phyloP scores from a whole-genome alignment of 2,329 filamentous ascomycete genomes.

The Chaetomium sp. region DNA sequence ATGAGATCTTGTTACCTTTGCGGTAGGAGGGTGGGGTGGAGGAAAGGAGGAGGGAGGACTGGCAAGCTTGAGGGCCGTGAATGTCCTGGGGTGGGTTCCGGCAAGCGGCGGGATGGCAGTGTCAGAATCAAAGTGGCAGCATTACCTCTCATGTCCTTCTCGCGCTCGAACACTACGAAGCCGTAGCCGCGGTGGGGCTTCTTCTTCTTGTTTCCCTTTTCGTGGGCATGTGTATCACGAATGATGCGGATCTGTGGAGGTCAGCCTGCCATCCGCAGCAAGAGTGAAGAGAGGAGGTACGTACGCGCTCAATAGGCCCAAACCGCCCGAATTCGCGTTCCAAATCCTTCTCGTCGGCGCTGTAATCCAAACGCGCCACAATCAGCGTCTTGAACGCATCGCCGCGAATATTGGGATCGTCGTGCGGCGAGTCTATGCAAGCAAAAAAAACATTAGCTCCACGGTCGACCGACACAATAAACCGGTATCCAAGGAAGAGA shows the following conservation, averaged over 20 bases:
- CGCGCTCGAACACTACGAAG: slow-evolving; percentile 94
- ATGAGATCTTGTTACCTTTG: slow-evolving; percentile 41
- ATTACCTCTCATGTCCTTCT: slow-evolving; percentile 99
- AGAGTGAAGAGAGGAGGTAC: slow-evolving; percentile 36
- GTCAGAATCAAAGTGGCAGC: slow-evolving; percentile 46
- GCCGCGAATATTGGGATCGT: slow-evolving; percentile 86
- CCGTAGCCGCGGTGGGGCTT: slow-evolving; percentile 88
- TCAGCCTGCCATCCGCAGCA: slow-evolving; percentile 13
- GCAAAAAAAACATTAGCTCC: background rate
- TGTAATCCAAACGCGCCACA: slow-evolving; percentile 86
- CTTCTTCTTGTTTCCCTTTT: slow-evolving; percentile 74
- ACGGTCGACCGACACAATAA: background rate
- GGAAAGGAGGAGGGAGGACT: slow-evolving; percentile 40
- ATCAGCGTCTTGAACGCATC: slow-evolving; percentile 96
- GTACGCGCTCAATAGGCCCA: slow-evolving; percentile 88
- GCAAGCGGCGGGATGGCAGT: slow-evolving; percentile 25
- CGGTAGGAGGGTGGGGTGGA: slow-evolving; percentile 33
- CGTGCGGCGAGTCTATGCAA: slow-evolving; percentile 70
- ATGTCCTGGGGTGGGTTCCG: slow-evolving; percentile 42
- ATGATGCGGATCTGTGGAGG: slow-evolving; percentile 79
- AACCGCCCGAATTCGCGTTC: slow-evolving; percentile 93
- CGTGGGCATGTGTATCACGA: slow-evolving; percentile 69
- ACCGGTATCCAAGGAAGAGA: slow-evolving; percentile 1
- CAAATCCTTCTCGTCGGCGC: slow-evolving; percentile 84
- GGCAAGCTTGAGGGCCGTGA: slow-evolving; percentile 60